A percentile compares a stretch with the other conserved stretches of the same genome.
Conservation (phyloP, 176 grass and related monocot genomes). For the Secale cereale region DNA sequence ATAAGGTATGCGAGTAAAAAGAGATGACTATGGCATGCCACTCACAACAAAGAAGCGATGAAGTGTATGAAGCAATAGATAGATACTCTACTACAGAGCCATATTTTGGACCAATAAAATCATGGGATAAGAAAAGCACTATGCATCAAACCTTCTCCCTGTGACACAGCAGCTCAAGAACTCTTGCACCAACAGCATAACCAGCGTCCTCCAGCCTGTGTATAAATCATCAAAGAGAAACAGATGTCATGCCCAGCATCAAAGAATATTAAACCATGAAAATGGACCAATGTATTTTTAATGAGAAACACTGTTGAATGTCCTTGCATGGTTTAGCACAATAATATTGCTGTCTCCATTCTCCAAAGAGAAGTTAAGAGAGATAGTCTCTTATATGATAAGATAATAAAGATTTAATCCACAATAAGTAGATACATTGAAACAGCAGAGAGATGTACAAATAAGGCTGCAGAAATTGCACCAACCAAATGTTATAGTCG, state of each 20-base stretch:
- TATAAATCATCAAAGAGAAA: slow-evolving; percentile 26
- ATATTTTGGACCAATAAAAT: background rate
- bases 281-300: background rate
- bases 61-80: background rate
- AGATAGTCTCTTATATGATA: background rate
- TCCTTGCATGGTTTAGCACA: slow-evolving; percentile 1
- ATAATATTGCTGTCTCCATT: background rate
- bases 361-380: background rate
- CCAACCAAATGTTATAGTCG: no score
- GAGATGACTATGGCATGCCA: background rate
- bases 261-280: slow-evolving; percentile 2
- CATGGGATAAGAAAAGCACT: background rate
- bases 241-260: background rate
- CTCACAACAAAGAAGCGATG: background rate
- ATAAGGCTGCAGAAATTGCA: no score
- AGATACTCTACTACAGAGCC: background rate
- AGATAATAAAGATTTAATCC: background rate
- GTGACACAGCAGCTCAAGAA: slow-evolving; percentile 93
- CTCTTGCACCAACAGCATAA: slow-evolving; percentile 90
- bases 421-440: background rate
- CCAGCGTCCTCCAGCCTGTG: slow-evolving; percentile 88
- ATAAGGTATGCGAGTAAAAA: background rate
- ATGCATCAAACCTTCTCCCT: slow-evolving; percentile 68
- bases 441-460: no score
- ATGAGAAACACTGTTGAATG: background rate